Base-by-base conservation (phyloP, 108 stramenopile genomes). In the Bacterosira constricta region DNA sequence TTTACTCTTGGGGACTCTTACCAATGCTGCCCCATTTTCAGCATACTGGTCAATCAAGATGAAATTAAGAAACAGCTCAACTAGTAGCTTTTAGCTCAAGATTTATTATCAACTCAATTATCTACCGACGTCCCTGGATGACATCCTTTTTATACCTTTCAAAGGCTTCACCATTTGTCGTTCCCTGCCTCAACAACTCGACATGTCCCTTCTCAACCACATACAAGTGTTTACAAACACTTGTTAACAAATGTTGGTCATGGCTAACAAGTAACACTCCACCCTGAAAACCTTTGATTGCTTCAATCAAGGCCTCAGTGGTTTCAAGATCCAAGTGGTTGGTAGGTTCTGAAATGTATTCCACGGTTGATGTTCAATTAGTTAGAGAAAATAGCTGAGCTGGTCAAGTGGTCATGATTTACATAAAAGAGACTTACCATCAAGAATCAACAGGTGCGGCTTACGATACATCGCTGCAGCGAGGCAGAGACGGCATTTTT, bases 201-300 rank as follows among this genome's bases (percentile, higher is more conserved):
- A 85, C 80, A 17, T 69, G 54, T 18, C 79, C 73, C 18, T 89
- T 91, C 32, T 87, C 83, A 1, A 97, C 92, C 9, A 96, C 93
- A 73, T 87, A 91, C 23, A 96, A 63, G 26, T 95, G 84, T 20
- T 88, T 75, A 64, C 93, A 95, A 45, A 90, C 87, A 51, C 71
- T 79, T 34, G 90, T 89, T 59, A 95, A 82, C 41, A 96, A 73
- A 77, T 94, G 90, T 67, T 95, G 90, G 62, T 96, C 95, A 75
- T 97, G 97, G 54, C 80, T 85, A 4, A 96, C 91, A 15, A 94
- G 71, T 34, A 96, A 52, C 9, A 96, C 88, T 23, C 91, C 95
- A 32, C 94, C 95, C 61, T 71, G 63, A 68, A 95, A 96, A 3
- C 55, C 54, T 25, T 82, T 84, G 31, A 96, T 80, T 32, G 93